These are phyloP conservation scores for Scedosporium aurantiacum DNA, from an alignment of 2,329 filamentous ascomycete genomes.

Conservation along the genomic window DNA sequence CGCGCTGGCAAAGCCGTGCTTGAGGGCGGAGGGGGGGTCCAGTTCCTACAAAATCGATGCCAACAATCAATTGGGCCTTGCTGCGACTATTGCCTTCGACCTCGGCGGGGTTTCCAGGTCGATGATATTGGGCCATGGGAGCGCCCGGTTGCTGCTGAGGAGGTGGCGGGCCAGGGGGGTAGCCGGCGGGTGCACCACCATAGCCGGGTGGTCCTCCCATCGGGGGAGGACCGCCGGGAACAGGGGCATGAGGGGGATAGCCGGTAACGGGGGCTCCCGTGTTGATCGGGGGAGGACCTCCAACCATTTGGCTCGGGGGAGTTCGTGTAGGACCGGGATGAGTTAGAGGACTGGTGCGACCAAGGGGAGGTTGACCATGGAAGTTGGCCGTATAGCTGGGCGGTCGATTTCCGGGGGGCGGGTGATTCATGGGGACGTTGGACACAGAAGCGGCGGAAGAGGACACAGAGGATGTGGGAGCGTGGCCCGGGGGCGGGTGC, in stretches of 20 bases:
- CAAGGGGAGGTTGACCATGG: slow-evolving; percentile 35
- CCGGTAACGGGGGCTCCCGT: slow-evolving; percentile 42
- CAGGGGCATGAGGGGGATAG: slow-evolving; percentile 29
- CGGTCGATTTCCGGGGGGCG: slow-evolving; percentile 46
- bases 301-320: slow-evolving; percentile 49
- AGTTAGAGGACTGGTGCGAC: slow-evolving; percentile 42
- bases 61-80: slow-evolving; percentile 95
- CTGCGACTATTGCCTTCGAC: slow-evolving; percentile 80
- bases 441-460: slow-evolving; percentile 34
- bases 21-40: not conserved
- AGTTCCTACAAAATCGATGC: slow-evolving; percentile 84
- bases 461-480: slow-evolving; percentile 32
- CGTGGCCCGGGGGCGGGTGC: slow-evolving; percentile 21
- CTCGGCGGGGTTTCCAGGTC: slow-evolving; percentile 47
- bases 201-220: slow-evolving; percentile 34
- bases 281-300: slow-evolving; percentile 57
- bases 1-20: not conserved
- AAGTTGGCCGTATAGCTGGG: slow-evolving; percentile 53
- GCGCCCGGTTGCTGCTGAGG: slow-evolving; percentile 9
- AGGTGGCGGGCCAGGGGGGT: slow-evolving; percentile 23
- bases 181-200: slow-evolving; percentile 24
- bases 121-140: slow-evolving; percentile 16
- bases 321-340: slow-evolving; percentile 39
- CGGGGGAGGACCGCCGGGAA: slow-evolving; percentile 11
- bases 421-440: slow-evolving; percentile 51